Evolutionary conservation across 179 eudicot genomes (phyloP), one percentile per base, ranked within the genome.

Genomic region (Silene coronaria): DNA sequence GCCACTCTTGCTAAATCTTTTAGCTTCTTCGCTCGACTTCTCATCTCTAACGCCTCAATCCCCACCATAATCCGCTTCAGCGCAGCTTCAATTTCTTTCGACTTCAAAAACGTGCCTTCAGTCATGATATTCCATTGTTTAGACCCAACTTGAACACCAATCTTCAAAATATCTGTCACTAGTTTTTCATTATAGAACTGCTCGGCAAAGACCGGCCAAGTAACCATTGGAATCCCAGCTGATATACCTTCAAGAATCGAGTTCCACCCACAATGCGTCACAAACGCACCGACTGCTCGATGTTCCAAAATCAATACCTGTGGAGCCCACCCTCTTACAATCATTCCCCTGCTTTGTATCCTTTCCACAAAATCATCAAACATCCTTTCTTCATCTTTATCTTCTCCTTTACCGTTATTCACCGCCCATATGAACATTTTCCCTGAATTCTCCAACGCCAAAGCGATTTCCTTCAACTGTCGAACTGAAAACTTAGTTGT

Each of bases 221-320:
- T 80, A 26, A 76, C 80, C 85, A 82, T 68, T 0, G 82, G 76
- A 63, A 79, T 65, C 19, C 85, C 82, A 9, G 80, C 74, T 5
- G 80, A 55, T 59, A 77, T 71, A 27, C 73, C 83, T 45, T 82
- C 83, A 1, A 82, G 55, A 11, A 62, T 75, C 72, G 85, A 82
- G 67, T 82, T 79, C 85, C 82, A 79, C 12, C 85, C 85, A 53
- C 85, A 80, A 38, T 83, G 83, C 26, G 83, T 83, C 72, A 80
- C 75, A 21, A 83, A 83, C 26, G 70, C 83, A 17, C 83, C 74
- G 5, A 75, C 76, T 2, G 83, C 79, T 42, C 36, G n/a, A 5
- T 83, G 81, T 22, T 75, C 71, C 34, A 80, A 34, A 42, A 83
- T 83, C 51, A 80, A 16, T 0, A 77, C 81, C 48, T 80, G 81